Percentiles rank a stretch among this genome's conserved stretches.
phyloP scores from a whole-genome alignment of 257 asterid genomes.

The Leonotis leonurus region DNA sequence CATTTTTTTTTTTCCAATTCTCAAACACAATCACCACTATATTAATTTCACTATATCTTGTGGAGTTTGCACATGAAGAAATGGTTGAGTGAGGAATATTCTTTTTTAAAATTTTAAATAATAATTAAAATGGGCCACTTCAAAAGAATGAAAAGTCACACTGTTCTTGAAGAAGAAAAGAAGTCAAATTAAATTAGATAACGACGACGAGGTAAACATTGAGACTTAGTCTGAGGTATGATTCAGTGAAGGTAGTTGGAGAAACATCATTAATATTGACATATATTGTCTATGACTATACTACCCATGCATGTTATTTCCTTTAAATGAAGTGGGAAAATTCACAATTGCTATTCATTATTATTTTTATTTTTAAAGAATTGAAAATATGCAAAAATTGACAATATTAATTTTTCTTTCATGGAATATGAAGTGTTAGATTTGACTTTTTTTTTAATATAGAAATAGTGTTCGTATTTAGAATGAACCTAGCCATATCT shows the following conservation, averaged over 20 bases:
- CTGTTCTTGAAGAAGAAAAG: neutral
- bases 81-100: neutral
- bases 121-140: no score
- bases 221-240: neutral
- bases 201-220: neutral
- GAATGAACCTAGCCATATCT: no score
- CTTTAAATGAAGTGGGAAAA: no score
- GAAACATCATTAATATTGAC: constrained; percentile 8
- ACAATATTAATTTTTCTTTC: no score
- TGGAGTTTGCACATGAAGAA: neutral
- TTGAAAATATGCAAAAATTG: no score
- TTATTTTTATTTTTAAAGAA: no score
- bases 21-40: neutral
- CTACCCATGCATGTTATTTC: no score
- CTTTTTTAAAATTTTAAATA: neutral
- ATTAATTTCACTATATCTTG: neutral
- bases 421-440: no score
- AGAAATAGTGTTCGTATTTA: no score
- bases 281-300: neutral
- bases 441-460: no score
- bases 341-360: no score
- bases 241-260: constrained; percentile 1
- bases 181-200: neutral
- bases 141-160: neutral
- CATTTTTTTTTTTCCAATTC: neutral